These are phyloP conservation scores for Manihot esculenta DNA, from an alignment of 441 rosid species.

Conservation along the genomic window DNA sequence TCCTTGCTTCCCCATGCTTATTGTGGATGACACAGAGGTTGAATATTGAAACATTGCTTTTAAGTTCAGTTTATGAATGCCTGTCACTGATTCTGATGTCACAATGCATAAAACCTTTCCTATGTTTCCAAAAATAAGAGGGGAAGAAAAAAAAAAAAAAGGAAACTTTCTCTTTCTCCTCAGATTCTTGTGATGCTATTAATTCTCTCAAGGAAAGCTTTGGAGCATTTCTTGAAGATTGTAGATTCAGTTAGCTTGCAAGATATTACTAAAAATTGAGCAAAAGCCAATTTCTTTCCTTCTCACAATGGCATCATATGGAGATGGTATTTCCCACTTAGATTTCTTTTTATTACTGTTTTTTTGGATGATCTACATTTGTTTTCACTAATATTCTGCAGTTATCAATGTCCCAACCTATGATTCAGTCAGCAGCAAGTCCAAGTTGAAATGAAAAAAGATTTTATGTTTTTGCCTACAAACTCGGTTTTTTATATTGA, in stretches of 20 bases:
- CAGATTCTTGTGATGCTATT: no score
- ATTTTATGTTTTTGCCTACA: neutral
- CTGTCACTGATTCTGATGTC: neutral
- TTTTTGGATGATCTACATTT: neutral
- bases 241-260: constrained; percentile 54
- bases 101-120: no score
- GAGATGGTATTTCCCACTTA: constrained; percentile 55
- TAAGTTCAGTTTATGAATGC: neutral
- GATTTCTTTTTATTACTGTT: neutral
- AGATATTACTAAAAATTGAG: constrained; percentile 50
- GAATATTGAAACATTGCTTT: neutral
- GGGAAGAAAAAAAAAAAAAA: no score
- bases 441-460: constrained; percentile 23
- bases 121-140: neutral
- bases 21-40: neutral
- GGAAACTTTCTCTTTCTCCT: no score
- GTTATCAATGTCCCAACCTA: constrained; percentile 70
- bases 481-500: constrained; percentile 9
- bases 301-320: constrained; percentile 74
- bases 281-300: constrained; percentile 66
- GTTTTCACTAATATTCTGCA: constrained; percentile 21
- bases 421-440: constrained; percentile 54
- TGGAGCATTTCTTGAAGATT: constrained; percentile 60
- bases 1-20: neutral
- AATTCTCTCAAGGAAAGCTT: constrained; percentile 80